Percentiles rank a stretch among this genome's conserved stretches.
These are phyloP conservation scores for Verticillium tricorpus DNA, from an alignment of 2,329 filamentous ascomycete species.

Conservation along the genomic window DNA sequence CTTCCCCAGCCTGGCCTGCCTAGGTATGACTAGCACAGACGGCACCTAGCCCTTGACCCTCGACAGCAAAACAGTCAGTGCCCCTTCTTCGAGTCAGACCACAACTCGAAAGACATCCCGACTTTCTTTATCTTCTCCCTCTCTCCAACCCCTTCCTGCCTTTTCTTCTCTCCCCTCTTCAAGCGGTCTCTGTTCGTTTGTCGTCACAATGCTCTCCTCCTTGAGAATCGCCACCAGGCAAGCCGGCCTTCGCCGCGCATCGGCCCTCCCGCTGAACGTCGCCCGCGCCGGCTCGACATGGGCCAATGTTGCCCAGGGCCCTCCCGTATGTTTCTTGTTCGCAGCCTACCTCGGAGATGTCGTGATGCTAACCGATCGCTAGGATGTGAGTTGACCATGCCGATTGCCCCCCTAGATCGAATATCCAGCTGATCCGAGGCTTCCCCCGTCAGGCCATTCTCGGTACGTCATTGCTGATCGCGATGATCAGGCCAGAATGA, in stretches of 20 bases:
- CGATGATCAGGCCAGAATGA: conserved; percentile 3
- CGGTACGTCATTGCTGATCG: conserved; percentile 43
- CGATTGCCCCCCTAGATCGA: background rate
- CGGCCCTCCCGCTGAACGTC: conserved; percentile 11
- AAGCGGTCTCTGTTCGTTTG: background rate
- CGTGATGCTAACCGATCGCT: conserved; percentile 25
- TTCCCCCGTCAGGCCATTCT: conserved; percentile 61
- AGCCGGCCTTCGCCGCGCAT: conserved; percentile 12
- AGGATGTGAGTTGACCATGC: conserved; percentile 32
- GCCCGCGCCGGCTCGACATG: conserved; percentile 67
- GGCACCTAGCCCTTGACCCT: background rate
- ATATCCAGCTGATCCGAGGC: background rate
- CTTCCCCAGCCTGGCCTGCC: background rate
- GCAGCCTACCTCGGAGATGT: background rate
- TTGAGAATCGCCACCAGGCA: conserved; percentile 14
- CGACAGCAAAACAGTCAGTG: background rate
- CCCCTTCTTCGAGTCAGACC: conserved; percentile 2
- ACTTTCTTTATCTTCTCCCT: background rate
- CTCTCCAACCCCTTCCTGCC: background rate
- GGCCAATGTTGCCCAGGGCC: conserved; percentile 87
- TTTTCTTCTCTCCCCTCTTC: background rate
- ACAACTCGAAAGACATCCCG: background rate
- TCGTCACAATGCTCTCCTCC: conserved; percentile 11
- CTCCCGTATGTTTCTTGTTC: conserved; percentile 65
- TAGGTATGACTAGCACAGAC: too few relatives aligned